Base-by-base conservation (phyloP, 192 early-diverging fungal genomes). In the Gonapodya sp. region DNA sequence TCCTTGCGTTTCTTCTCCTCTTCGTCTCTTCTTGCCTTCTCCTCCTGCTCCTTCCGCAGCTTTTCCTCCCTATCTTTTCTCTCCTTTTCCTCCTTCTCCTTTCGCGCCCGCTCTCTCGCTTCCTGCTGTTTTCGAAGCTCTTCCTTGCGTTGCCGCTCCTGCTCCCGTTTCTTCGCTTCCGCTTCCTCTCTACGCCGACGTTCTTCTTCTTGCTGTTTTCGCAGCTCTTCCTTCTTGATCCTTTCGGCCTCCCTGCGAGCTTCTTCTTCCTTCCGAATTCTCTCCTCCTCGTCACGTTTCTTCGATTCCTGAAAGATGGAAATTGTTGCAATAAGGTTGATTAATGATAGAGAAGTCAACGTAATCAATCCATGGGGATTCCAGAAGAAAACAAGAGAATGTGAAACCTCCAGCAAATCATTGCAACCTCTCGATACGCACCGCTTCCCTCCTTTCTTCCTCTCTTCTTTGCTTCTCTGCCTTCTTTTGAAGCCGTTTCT, bases 11-110 rank as follows among this genome's bases (percentile, higher is more conserved):
- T 79, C 79, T 79, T 78, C 73, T 81, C 35, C 74, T 36, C 30
- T 79, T 80, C 34, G 34, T 83, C 83, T 24, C n/a, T 14, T 78
- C 35, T 35, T 30, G 30, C 73, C 32, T 33, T 16, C 73, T 82
- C 82, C 33, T 46, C 36, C 79, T 34, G 35, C 64, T 83, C 72
- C 78, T 31, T 18, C 34, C 78, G 78, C 73, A 83, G 8, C 35
- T 83, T 36, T 2, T 83, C 82, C 82, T 82, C 36, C 14, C 2
- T 30, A 73, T 79, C n/a, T 36, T 34, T 73, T 2, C 87, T 87
- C 82, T 92, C 89, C 82, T 92, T 91, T 78, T 92, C 93, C 35
- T 91, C 90, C 86, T 93, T 93, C 79, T 80, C 89, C 90, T 84
- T 92, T 80, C 88, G 84, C 85, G 92, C 85, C 81, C 85, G 78